These are phyloP conservation scores for Comarum palustre DNA, from an alignment of 306 rosid species.

Conservation along the genomic window DNA sequence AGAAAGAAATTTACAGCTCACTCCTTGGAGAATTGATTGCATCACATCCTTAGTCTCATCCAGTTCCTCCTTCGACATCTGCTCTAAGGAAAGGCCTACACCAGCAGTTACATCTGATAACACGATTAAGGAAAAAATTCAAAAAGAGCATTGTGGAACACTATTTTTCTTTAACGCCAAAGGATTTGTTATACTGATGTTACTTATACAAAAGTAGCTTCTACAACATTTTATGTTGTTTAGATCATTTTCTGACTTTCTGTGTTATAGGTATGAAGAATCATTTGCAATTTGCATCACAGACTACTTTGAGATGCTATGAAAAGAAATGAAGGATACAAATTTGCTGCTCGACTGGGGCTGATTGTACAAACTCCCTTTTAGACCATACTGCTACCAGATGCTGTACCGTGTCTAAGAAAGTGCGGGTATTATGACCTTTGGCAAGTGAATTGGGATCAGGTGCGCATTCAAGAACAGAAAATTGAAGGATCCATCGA, in stretches of 20 bases:
- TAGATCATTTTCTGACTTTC: no score
- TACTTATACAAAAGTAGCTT: neutral
- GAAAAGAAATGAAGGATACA: conserved; percentile 60
- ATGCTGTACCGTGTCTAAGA: conserved; percentile 52
- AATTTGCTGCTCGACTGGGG: conserved; percentile 78
- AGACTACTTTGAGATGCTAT: neutral
- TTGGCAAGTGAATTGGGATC: conserved; percentile 39
- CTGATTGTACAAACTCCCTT: conserved; percentile 84
- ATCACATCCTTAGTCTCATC: conserved; percentile 70
- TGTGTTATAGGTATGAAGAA: neutral
- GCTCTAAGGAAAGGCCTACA: conserved; percentile 72
- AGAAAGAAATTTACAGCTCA: conserved; percentile 64
- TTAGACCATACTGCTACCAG: conserved; percentile 72
- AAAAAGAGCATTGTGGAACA: neutral
- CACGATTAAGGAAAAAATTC: conserved; percentile 35
- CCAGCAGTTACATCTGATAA: conserved; percentile 85
- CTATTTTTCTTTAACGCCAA: conserved; percentile 9
- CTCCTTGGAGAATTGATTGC: conserved; percentile 90
- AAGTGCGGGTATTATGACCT: conserved; percentile 34
- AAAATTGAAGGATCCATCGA: conserved; percentile 88
- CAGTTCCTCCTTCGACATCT: conserved; percentile 69
- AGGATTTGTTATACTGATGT: neutral
- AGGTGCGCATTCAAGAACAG: conserved; percentile 71
- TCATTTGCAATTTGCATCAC: conserved; percentile 2
- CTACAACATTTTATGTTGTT: conserved; percentile 12